These are phyloP conservation scores for Euphorbia celastroides DNA, from an alignment of 441 rosid genomes.

Conservation along the genomic window DNA sequence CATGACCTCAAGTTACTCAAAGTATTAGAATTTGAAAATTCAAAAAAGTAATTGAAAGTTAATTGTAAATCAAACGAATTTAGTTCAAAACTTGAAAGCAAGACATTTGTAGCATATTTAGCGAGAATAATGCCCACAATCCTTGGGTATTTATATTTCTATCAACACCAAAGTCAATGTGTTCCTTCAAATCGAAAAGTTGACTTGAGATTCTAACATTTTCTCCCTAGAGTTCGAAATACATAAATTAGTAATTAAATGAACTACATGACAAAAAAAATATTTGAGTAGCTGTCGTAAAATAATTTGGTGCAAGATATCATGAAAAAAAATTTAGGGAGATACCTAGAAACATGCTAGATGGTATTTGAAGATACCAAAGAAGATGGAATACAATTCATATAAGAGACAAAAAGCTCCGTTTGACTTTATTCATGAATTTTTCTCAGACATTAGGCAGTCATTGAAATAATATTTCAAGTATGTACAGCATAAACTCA, in stretches of 20 bases:
- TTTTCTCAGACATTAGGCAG: neutral
- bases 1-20: neutral
- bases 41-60: conserved; percentile 4
- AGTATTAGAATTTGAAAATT: conserved; percentile 2
- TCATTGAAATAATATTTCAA: neutral
- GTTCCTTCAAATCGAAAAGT: neutral
- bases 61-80: neutral
- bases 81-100: conserved; percentile 3
- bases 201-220: neutral
- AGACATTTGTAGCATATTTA: neutral
- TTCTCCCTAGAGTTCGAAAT: neutral
- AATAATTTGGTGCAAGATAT: neutral
- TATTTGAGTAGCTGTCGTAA: neutral
- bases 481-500: neutral
- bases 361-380: neutral
- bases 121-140: conserved; percentile 1
- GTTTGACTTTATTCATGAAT: neutral
- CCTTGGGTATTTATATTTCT: neutral
- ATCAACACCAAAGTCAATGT: neutral
- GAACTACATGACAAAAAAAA: neutral
- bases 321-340: neutral
- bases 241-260: neutral
- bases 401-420: neutral
- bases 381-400: neutral
- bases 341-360: neutral